Base-by-base conservation (phyloP, 1,284 basidiomycete species). In the Ustilago curta region DNA sequence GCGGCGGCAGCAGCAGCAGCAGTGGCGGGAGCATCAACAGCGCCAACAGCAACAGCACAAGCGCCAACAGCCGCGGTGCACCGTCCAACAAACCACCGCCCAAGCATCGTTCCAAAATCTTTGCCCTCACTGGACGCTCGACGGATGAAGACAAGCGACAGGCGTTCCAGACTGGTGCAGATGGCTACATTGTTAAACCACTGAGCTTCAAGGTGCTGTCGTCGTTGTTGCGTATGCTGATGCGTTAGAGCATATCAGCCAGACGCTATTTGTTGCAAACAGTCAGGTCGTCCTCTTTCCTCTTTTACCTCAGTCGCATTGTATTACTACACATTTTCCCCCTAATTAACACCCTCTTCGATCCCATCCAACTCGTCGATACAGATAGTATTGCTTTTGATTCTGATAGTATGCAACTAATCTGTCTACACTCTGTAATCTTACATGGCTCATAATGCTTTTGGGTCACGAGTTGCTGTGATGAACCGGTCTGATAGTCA, bases 111-210 rank as follows among this genome's bases (percentile, higher is more conserved):
- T 69, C 81, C 39, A 90, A 92, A 74, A 95, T 97, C 59, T 88
- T 97, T 61, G 95, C 95, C 6, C 86, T 98, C 62, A 97, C 95
- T 0, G 95, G 95, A 11, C 91, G 94, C 88, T 95, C 94, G 8
- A 93, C 94, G 11, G 86, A 92, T 4, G 95, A 97, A 83, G 94
- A 97, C 84, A 95, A 96, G 85, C 89, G 93, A 23, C 88, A 90
- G 77, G 95, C 95, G 1, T 96, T 97, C 77, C 91, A 92, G 57
- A 93, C 92, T 56, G 95, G 95, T 3, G 94, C 97, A 48, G 94
- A 97, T 80, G 95, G 95, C 85, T 97, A 95, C 92, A 94, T 85
- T 78, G 93, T 86, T 8, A 75, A 79, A 44, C 82, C 82, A 51
- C 56, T 78, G 23, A 72, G 64, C 52, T 78, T 76, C 62, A 71